These are phyloP conservation scores for Aspergillus novofumigatus DNA, from an alignment of 2,329 filamentous ascomycete genomes.

Conservation along the genomic window DNA sequence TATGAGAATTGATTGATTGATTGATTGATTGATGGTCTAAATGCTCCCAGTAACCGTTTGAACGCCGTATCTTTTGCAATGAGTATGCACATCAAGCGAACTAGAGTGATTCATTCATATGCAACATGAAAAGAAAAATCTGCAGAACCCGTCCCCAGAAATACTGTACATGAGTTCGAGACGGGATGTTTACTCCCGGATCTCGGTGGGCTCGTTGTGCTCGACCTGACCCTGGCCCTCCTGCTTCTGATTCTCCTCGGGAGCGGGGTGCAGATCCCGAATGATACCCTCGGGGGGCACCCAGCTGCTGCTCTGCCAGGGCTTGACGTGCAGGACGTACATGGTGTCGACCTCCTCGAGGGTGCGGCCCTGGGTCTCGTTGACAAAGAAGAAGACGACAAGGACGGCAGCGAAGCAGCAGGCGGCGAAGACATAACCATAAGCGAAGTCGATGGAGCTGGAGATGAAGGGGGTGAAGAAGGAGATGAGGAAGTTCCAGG, in stretches of 20 bases:
- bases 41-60: background rate
- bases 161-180: background rate
- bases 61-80: background rate
- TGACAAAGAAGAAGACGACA: constrained; percentile 68
- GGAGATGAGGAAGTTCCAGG: constrained; percentile 65
- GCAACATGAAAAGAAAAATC: too few species aligned
- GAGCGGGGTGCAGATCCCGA: constrained; percentile 22
- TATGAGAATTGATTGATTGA: background rate
- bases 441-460: constrained; percentile 64
- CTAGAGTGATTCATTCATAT: too few species aligned
- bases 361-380: constrained; percentile 65
- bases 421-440: constrained; percentile 71
- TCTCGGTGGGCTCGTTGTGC: constrained; percentile 18
- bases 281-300: constrained; percentile 31
- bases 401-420: constrained; percentile 62
- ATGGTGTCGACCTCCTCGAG: constrained; percentile 73
- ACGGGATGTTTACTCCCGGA: constrained; percentile 13
- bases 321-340: constrained; percentile 61
- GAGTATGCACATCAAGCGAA: background rate
- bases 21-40: background rate
- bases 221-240: constrained; percentile 12
- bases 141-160: background rate
- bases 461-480: constrained; percentile 80
- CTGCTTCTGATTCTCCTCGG: constrained; percentile 4
- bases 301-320: constrained; percentile 57